Percentiles rank a stretch among this genome's conserved stretches.
Evolutionary conservation across 495 filamentous ascomycete species (phyloP).

Genomic region (Hypoxylon fuscum): DNA sequence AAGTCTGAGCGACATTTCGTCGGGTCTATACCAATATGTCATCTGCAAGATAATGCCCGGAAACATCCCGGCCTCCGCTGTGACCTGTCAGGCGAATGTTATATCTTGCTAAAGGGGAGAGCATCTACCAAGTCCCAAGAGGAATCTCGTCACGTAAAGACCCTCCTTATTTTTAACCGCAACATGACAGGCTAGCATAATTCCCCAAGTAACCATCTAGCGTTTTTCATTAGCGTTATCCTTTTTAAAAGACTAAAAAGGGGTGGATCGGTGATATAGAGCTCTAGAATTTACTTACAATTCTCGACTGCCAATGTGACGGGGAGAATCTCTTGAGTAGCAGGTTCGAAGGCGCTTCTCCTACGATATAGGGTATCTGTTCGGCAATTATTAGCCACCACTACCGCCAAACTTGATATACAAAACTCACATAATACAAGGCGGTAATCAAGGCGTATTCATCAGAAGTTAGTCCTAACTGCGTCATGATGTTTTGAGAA

Average conservation of each 20-base stretch:
- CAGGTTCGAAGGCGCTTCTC: constrained; percentile 56
- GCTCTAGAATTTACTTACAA: constrained; percentile 41
- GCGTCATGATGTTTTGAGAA: constrained; percentile 53
- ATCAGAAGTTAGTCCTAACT: constrained; percentile 49
- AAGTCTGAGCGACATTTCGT: constrained; percentile 52
- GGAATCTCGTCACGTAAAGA: constrained; percentile 48
- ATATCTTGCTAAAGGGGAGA: not conserved
- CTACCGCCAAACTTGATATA: not conserved
- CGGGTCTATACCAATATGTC: constrained; percentile 57
- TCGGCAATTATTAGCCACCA: constrained; percentile 24
- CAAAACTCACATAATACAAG: constrained; percentile 43
- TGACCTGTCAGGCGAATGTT: constrained; percentile 5
- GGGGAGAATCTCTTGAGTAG: constrained; percentile 51
- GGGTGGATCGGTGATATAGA: too few relatives aligned
- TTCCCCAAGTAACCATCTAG: constrained; percentile 49
- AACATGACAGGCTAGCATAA: constrained; percentile 48
- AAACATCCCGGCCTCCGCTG: constrained; percentile 54
- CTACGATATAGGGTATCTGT: constrained; percentile 57
- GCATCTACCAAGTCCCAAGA: constrained; percentile 46
- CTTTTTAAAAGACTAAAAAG: not conserved
- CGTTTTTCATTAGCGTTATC: not conserved
- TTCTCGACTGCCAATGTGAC: constrained; percentile 52
- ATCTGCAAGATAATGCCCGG: constrained; percentile 53
- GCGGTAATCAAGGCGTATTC: constrained; percentile 44
- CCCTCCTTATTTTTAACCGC: constrained; percentile 49